Evolutionary conservation across 768 basidiomycete species (phyloP), one percentile per base, ranked within the genome.

Genomic region (Filobasidium wieringae): DNA sequence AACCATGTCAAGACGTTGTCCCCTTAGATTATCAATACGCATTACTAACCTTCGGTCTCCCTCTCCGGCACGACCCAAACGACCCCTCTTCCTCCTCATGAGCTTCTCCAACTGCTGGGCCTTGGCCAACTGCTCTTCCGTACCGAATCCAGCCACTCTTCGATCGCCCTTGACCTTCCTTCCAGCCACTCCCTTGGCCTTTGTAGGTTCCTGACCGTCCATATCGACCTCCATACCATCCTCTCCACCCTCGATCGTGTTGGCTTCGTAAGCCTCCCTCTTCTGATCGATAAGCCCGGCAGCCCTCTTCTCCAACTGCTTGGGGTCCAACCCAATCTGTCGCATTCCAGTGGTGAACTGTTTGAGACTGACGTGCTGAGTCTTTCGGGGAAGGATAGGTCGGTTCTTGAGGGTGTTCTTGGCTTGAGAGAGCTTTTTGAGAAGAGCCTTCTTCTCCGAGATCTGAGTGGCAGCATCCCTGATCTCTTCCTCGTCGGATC

Each of bases 341-440:
- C 85, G 86, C 73, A 97, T 75, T 70, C 83, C 85, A 11, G 79
- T 74, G 26, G 87, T 84, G 66, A 97, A 81, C 71, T 93, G 88
- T 36, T 76, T 75, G 69, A 86, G 70, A 74, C 82, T 77, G 51
- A 82, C 79, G 55, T 82, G 77, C 75, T 87, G 74, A 70, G 84
- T 78, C 76, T 81, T 69, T 74, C 84, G 75, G 2, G 79, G 66
- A 79, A 93, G 68, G 83, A 86, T 40, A 80, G 93, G 27, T 84
- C 80, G 56, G 78, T 95, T 90, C 80, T 88, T 90, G 71, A 83
- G 82, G 39, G 84, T 81, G 76, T 92, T 89, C 76, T 95, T 97
- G 63, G 78, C 79, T 68, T 87, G 87, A 5, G 74, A 75, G 22
- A 67, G 61, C 59, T 67, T 68, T 77, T 68, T 88, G 78, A 77